phyloP scores from a whole-genome alignment of 441 rosid species.

The Pelargonium citronellum region DNA sequence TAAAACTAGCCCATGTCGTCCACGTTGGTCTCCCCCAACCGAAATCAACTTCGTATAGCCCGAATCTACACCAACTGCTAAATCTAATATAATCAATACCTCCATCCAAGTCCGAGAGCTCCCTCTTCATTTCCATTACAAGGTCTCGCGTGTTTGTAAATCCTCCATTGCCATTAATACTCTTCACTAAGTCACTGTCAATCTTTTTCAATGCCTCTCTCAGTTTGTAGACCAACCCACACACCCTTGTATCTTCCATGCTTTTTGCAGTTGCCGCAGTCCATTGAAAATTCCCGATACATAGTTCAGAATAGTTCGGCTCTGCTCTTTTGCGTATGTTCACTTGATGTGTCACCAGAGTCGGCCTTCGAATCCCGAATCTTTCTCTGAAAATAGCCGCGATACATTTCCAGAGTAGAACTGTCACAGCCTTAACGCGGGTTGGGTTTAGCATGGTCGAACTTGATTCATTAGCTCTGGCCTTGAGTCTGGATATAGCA shows the following conservation, averaged over 20 bases:
- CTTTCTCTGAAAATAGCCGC: too few relatives aligned
- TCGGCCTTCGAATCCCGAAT: slow-evolving; percentile 11
- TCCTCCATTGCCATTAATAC: slow-evolving; percentile 27
- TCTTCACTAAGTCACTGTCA: slow-evolving; percentile 23
- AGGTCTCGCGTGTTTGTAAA: slow-evolving; percentile 4
- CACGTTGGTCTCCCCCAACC: slow-evolving; percentile 28
- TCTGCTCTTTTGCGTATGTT: slow-evolving; percentile 31
- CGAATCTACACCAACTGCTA: slow-evolving; percentile 8
- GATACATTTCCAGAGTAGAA: too few relatives aligned
- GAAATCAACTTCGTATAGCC: slow-evolving; percentile 24
- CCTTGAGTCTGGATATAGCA: slow-evolving; percentile 7
- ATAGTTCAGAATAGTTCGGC: slow-evolving; percentile 20
- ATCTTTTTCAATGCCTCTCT: slow-evolving; percentile 22
- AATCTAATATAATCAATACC: background rate
- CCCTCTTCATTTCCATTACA: slow-evolving; percentile 11
- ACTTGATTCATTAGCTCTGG: background rate
- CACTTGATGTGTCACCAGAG: slow-evolving; percentile 25
- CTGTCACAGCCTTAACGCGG: slow-evolving; percentile 20
- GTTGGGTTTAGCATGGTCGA: slow-evolving; percentile 22
- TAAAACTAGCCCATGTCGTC: background rate
- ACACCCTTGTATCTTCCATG: slow-evolving; percentile 15
- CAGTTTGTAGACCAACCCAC: slow-evolving; percentile 12
- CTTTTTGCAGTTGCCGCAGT: slow-evolving; percentile 12
- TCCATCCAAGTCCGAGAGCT: background rate
- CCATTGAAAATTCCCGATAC: slow-evolving; percentile 38